These are phyloP conservation scores for Rhinocladiella mackenziei DNA, from an alignment of 2,329 filamentous ascomycete genomes.

Conservation along the genomic window DNA sequence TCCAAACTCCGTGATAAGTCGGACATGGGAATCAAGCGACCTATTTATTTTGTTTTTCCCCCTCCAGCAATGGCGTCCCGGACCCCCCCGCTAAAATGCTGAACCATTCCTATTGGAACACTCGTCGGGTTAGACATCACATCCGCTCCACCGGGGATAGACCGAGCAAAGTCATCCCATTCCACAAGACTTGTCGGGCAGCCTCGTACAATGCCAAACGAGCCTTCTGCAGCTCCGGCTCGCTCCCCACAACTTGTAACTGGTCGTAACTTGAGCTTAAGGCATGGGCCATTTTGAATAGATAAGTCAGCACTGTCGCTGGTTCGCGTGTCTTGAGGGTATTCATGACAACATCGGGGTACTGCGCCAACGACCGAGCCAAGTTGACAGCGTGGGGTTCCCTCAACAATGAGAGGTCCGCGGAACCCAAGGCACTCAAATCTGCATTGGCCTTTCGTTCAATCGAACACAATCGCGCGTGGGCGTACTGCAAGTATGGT, in stretches of 20 bases:
- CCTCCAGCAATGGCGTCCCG: slow-evolving; percentile 8
- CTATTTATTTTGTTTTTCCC: too few relatives aligned
- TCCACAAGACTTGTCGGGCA: slow-evolving; percentile 60
- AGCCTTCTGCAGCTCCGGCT: slow-evolving; percentile 55
- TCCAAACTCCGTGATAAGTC: too few relatives aligned
- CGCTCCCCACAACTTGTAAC: slow-evolving; percentile 58
- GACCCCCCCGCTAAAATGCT: slow-evolving; percentile 13
- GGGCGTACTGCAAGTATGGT: slow-evolving; percentile 62
- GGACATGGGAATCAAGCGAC: slow-evolving; percentile 4
- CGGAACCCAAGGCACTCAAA: slow-evolving; percentile 47
- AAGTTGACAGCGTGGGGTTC: slow-evolving; percentile 61
- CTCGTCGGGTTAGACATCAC: too few relatives aligned
- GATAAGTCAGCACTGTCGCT: slow-evolving; percentile 61
- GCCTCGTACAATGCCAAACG: slow-evolving; percentile 60
- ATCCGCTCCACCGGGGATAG: slow-evolving; percentile 60
- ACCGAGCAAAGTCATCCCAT: slow-evolving; percentile 63
- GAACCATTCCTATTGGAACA: slow-evolving; percentile 9
- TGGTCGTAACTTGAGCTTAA: slow-evolving; percentile 61
- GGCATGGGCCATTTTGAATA: slow-evolving; percentile 64
- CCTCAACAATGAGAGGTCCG: slow-evolving; percentile 58
- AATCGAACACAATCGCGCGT: slow-evolving; percentile 57
- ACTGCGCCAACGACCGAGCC: slow-evolving; percentile 58
- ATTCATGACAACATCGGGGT: slow-evolving; percentile 61
- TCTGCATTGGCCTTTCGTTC: slow-evolving; percentile 53
- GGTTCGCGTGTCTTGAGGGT: slow-evolving; percentile 65